A percentile compares a stretch with the other conserved stretches of the same genome.
Evolutionary conservation across 2,329 filamentous ascomycete genomes (phyloP).

Genomic region (Microcera coccophila): DNA sequence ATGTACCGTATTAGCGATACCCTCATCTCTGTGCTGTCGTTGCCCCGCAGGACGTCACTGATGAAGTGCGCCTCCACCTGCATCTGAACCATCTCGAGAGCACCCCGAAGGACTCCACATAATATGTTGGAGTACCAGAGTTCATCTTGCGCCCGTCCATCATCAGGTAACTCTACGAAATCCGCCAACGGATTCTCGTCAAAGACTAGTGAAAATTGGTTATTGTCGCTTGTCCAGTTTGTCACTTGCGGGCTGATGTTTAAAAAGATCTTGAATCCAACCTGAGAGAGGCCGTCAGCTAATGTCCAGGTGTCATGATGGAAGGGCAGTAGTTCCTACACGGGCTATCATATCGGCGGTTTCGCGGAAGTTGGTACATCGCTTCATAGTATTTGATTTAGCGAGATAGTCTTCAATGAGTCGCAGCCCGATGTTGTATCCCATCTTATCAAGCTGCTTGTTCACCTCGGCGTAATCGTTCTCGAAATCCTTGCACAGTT

Average conservation of each 20-base stretch:
- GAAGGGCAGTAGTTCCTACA: slow-evolving; percentile 46
- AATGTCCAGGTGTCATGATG: not conserved
- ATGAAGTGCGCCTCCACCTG: slow-evolving; percentile 96
- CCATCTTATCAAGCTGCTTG: slow-evolving; percentile 97
- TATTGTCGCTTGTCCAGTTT: slow-evolving; percentile 94
- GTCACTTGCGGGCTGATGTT: slow-evolving; percentile 92
- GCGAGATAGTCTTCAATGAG: slow-evolving; percentile 97
- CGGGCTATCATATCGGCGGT: slow-evolving; percentile 96
- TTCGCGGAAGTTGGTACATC: slow-evolving; percentile 89
- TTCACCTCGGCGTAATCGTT: slow-evolving; percentile 94
- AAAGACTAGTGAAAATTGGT: slow-evolving; percentile 92
- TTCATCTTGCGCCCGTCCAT: slow-evolving; percentile 91
- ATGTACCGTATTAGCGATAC: slow-evolving; percentile 90
- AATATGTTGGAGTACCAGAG: slow-evolving; percentile 98
- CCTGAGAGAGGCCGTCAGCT: slow-evolving; percentile 45
- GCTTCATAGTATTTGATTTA: slow-evolving; percentile 83
- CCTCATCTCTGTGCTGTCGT: slow-evolving; percentile 96
- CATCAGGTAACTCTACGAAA: slow-evolving; percentile 95
- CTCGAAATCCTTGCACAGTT: slow-evolving; percentile 95
- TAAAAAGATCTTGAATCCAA: slow-evolving; percentile 98
- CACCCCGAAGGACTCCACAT: slow-evolving; percentile 85
- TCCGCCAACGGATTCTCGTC: slow-evolving; percentile 96
- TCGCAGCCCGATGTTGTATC: slow-evolving; percentile 94
- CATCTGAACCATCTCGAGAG: slow-evolving; percentile 99
- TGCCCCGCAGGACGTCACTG: slow-evolving; percentile 85